Evolutionary conservation across 2,329 filamentous ascomycete genomes (phyloP), one percentile per base, ranked within the genome.

Genomic region (Claviceps fusiformis): DNA sequence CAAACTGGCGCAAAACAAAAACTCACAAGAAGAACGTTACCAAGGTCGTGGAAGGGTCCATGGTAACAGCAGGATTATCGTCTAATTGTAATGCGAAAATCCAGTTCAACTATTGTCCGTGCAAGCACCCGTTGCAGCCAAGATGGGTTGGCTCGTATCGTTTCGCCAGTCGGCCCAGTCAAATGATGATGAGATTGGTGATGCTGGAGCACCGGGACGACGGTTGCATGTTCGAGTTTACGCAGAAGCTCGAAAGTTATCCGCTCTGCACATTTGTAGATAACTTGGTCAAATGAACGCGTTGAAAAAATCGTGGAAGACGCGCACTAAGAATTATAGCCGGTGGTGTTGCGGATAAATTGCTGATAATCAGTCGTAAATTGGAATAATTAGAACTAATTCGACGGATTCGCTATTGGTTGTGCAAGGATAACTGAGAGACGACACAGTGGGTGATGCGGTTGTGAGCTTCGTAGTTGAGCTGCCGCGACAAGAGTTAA

Each of bases 21-120:
- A 62, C 81, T 80, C 73, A 85, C 82, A 85, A 69, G 70, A 82
- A 76, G 67, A 87, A 86, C 58, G 83, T 85, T 65, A 85, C 77
- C 61, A 87, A 79, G 57, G 83, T 83, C 27, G 82, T 85, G 46
- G 75, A 75, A 54, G 79, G 79, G 68, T 82, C 78, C 79, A 82
- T 81, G 65, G 50, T 51, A 19, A 19, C 19, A 31, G 15, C 45
- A 47, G 44, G 10, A 44, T 13, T 39, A 17, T n/a, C 41, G 10
- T 27, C 24, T 24, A n/a, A 17, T 54, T 44, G 37, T 39, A 41
- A 27, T 46, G 37, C 29, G 46, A 35, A 11, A 17, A 31, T 41
- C 33, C 48, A 29, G 13, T 44, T n/a, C 27, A 33, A 50, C 31
- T 48, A 52, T 15, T 44, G 44, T 17, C 8, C 27, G n/a, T 37